Evolutionary conservation across 352 stramenopile species (phyloP), one percentile per base, ranked within the genome.

Genomic region (Pythium periplocum): DNA sequence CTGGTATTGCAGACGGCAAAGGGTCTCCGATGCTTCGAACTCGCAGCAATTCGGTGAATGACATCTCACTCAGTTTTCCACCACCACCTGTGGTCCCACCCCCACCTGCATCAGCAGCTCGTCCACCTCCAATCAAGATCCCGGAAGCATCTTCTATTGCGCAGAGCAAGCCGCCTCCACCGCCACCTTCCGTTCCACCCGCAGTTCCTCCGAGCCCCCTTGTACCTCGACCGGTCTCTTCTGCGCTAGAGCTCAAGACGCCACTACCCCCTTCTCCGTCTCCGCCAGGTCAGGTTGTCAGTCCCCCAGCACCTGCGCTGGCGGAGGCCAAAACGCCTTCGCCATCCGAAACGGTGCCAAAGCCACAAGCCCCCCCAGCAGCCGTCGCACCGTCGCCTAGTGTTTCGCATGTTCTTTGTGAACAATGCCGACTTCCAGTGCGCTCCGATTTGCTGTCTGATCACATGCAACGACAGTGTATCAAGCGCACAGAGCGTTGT

Each of bases 401-500:
- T 26, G 17, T 57, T 9, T 57, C 42, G 6, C 60, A 68, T 38
- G 45, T 60, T 6, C 44, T 69, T 26, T 89, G 78, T 47, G 59
- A 57, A 1, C 55, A 73, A 32, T 89, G 78, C 17, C 68, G 70
- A 2, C 59, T 89, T 2, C 78, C 75, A 1, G 59, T 89, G 33
- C 71, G 71, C 7, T 68, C 64, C 0, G 70, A 85, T 48, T 48
- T 66, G 36, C 68, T 75, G 6, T n/a, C 38, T 1, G 74, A 87
- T 41, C 80, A 91, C 53, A 80, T 86, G 52, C 56, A 62, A 41
- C 62, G 64, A 0, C 72, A 77, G 38, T 91, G 80, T 37, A 58
- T 76, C n/a, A 83, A 83, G 40, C 69, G 77, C 33, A 67, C 71
- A 6, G 55, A 81, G 1, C 57, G 59, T 4, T 89, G 75, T 35